Conservation (phyloP, 805 yeast genomes). For the Metschnikowia reukaufii region DNA sequence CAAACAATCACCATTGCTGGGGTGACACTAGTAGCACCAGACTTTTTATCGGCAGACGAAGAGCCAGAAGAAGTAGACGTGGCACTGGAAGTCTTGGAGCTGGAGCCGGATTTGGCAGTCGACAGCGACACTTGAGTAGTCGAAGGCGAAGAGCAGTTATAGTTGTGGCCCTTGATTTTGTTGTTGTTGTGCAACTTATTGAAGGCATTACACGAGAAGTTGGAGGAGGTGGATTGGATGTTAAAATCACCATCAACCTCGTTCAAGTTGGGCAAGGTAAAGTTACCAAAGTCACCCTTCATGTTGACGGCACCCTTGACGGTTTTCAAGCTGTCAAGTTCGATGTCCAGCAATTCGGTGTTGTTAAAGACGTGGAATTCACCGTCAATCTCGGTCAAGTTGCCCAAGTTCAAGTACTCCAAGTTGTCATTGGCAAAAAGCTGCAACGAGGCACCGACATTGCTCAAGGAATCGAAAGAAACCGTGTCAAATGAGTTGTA, state of each 20-base stretch:
- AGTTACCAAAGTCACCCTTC: slow-evolving; percentile 39
- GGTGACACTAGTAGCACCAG: slow-evolving; percentile 21
- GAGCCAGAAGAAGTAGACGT: slow-evolving; percentile 22
- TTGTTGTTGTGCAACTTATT: slow-evolving; percentile 31
- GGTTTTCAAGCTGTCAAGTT: slow-evolving; percentile 29
- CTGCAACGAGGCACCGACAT: slow-evolving; percentile 41
- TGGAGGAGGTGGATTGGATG: slow-evolving; percentile 33
- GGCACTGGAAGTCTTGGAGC: slow-evolving; percentile 21
- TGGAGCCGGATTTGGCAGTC: slow-evolving; percentile 15
- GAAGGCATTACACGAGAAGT: slow-evolving; percentile 39
- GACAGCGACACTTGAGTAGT: slow-evolving; percentile 22
- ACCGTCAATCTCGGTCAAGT: slow-evolving; percentile 39
- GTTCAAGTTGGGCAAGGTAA: slow-evolving; percentile 36
- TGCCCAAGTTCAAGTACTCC: slow-evolving; percentile 28
- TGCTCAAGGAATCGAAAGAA: slow-evolving; percentile 30
- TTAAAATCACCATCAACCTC: slow-evolving; percentile 45
- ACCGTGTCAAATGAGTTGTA: slow-evolving; percentile 39
- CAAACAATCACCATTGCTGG: slow-evolving; percentile 25
- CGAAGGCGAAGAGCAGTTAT: slow-evolving; percentile 38
- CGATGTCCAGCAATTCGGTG: slow-evolving; percentile 36
- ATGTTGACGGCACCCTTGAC: slow-evolving; percentile 43
- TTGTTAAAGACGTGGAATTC: slow-evolving; percentile 44
- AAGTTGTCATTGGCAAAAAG: slow-evolving; percentile 44
- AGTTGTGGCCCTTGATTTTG: slow-evolving; percentile 46
- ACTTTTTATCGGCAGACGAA: slow-evolving; percentile 18